Evolutionary conservation across 1,284 basidiomycete species (phyloP), one percentile per base, ranked within the genome.

Genomic region (Malassezia obtusa): DNA sequence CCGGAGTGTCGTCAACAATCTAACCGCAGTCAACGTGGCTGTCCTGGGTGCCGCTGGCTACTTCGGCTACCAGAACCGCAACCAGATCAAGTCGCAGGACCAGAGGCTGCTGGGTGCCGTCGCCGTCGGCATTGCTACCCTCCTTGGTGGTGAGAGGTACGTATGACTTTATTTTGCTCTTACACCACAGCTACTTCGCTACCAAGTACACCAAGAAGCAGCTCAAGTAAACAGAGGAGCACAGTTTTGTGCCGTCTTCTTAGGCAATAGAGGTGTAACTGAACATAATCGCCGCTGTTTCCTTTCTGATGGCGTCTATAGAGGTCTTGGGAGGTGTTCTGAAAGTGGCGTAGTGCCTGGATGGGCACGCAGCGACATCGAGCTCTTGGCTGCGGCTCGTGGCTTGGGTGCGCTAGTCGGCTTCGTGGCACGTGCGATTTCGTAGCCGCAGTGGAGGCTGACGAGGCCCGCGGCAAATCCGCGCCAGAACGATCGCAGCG

Each of bases 21-120:
- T 43, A 25, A 25, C 17, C 4, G 10, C 28, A 41, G 60, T 67
- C 53, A 71, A 73, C 57, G 62, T 61, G 17, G 67, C 62, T 8
- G 36, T 71, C 5, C 60, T 73, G 19, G 69, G 65, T 37, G 67
- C 68, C 25, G 46, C 69, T 32, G 69, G 71, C 26, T 46, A 67
- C 52, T 68, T 62, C 49, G 71, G 64, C 12, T 73, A 71, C 68
- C 61, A 58, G 32, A 60, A 68, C 60, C 58, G 61, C 59, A 62
- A 65, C 39, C 44, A 70, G 48, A 59, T 62, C 28, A 50, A 62
- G 46, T 47, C 57, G 14, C 65, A 60, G 56, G 71, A 73, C 58
- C 52, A 60, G 21, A 49, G 62, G 21, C 45, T 71, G n/a, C 25
- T 73, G 26, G 61, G 54, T 36, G 67, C 68, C 26, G 55, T 58